Evolutionary conservation across 192 early-diverging fungal genomes (phyloP), one percentile per base, ranked within the genome.

Genomic region (Paraglomus occultum): DNA sequence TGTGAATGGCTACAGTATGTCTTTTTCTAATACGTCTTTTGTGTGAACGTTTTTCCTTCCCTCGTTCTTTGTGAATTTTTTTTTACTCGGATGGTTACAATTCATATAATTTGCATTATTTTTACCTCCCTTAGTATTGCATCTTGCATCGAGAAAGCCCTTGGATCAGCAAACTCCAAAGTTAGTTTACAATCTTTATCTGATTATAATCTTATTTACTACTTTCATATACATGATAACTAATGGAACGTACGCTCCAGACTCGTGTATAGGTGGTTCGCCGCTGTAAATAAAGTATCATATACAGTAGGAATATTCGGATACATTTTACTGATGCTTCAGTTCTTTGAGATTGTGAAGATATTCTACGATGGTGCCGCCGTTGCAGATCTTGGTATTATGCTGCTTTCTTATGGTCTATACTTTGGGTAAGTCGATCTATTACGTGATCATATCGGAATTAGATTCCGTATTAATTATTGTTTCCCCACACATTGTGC

Each of bases 191-290:
- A 18, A 58, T 18, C 17, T 48, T 45, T 46, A 64, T 63, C 5
- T 55, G 50, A 22, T 50, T 58, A 9, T 20, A 51, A 23, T 59
- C 17, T 63, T 18, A 42, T 38, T 57, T 58, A 20, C 9, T 22
- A 22, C 47, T 58, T 45, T 51, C 15, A 9, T 18, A 51, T 44
- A 23, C 10, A 4, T 6, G 14, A 57, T 22, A 31, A 53, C 17
- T 39, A 23, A 1, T 6, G 6, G 55, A n/a, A 70, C 64, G 15
- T 38, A 20, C 48, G 43, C 20, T 68, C 22, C 66, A 77, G 85
- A 40, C 73, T 87, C 22, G 85, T 84, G 3, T 87, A 87, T 74
- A 84, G 82, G 55, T 87, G 85, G 85, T 87, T 74, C 61, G 79
- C 83, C 40, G 71, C 84, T 5, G 73, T 87, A 39, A 83, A 87